A percentile compares a stretch with the other conserved stretches of the same genome.
Conservation (phyloP, 495 filamentous ascomycete genomes). For the Neurospora intermedia region DNA sequence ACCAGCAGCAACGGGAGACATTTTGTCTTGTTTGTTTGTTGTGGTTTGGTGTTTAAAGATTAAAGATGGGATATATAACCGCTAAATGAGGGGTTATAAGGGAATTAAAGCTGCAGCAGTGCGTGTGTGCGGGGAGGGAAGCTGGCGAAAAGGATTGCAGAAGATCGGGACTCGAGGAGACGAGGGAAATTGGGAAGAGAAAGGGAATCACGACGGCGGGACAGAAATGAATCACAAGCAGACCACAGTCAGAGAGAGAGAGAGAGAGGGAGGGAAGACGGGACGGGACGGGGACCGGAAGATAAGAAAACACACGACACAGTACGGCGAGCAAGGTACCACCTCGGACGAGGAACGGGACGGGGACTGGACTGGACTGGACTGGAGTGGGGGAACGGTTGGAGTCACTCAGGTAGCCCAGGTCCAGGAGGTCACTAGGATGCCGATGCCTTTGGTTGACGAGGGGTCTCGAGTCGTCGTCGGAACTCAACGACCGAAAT, state of each 20-base stretch:
- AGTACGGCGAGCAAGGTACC: not conserved
- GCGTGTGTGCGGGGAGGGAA: not conserved
- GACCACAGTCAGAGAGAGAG: too few relatives aligned
- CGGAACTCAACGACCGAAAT: not conserved
- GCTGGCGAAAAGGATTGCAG: not conserved
- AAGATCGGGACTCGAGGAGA: not conserved
- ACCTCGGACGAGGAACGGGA: not conserved
- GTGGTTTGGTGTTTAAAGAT: not conserved
- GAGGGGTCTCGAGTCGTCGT: not conserved
- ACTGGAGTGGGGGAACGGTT: not conserved
- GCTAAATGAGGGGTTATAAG: not conserved
- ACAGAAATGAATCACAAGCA: not conserved
- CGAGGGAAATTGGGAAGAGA: not conserved
- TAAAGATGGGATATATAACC: not conserved
- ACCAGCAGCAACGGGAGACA: slow-evolving; percentile 37
- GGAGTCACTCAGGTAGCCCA: not conserved
- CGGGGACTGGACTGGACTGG: not conserved
- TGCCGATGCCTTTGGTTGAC: not conserved
- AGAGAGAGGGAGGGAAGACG: not conserved
- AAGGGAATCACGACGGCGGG: not conserved
- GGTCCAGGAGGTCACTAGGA: not conserved
- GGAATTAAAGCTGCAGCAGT: not conserved
- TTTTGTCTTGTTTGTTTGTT: slow-evolving; percentile 15
- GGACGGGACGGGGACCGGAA: slow-evolving; percentile 1
- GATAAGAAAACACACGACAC: not conserved